Percentiles rank a stretch among this genome's conserved stretches.
These are phyloP conservation scores for Batkoa obscura DNA, from an alignment of 371 early-diverging fungal species.

Conservation along the genomic window DNA sequence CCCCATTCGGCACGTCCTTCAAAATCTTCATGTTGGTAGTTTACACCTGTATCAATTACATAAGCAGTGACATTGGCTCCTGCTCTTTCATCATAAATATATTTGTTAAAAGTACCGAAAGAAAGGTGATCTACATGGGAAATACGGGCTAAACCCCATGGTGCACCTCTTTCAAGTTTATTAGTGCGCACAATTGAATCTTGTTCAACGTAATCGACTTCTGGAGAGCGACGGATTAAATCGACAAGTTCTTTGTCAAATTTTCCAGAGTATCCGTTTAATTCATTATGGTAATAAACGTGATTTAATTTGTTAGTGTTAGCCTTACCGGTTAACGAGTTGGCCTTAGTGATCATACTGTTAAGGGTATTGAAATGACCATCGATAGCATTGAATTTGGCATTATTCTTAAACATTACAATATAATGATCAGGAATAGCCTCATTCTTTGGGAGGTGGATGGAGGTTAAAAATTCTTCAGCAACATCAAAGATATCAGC, in stretches of 20 bases:
- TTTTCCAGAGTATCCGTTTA: slow-evolving; percentile 66
- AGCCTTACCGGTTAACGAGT: not conserved
- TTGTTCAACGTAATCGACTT: slow-evolving; percentile 62
- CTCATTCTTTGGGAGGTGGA: slow-evolving; percentile 4
- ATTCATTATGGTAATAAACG: slow-evolving; percentile 40
- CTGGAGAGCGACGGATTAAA: slow-evolving; percentile 29
- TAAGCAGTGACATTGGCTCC: slow-evolving; percentile 25
- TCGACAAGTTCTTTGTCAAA: slow-evolving; percentile 43
- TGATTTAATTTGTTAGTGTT: slow-evolving; percentile 28
- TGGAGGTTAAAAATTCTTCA: not conserved
- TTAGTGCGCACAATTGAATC: slow-evolving; percentile 59
- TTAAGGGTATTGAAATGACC: slow-evolving; percentile 8
- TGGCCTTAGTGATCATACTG: not conserved
- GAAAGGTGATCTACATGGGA: slow-evolving; percentile 47
- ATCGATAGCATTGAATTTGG: slow-evolving; percentile 1
- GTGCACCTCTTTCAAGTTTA: slow-evolving; percentile 50
- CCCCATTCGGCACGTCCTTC: slow-evolving; percentile 81
- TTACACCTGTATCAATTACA: slow-evolving; percentile 50
- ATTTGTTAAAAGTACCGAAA: slow-evolving; percentile 26
- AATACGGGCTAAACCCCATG: slow-evolving; percentile 83
- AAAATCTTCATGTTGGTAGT: slow-evolving; percentile 66
- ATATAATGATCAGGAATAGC: slow-evolving; percentile 21
- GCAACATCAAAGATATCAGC: too few relatives aligned
- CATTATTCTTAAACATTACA: slow-evolving; percentile 16
- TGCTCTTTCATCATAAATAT: slow-evolving; percentile 18